Percentiles rank a stretch among this genome's conserved stretches.
Conservation (phyloP, 352 stramenopile genomes). For the Phytophthora lateralis region DNA sequence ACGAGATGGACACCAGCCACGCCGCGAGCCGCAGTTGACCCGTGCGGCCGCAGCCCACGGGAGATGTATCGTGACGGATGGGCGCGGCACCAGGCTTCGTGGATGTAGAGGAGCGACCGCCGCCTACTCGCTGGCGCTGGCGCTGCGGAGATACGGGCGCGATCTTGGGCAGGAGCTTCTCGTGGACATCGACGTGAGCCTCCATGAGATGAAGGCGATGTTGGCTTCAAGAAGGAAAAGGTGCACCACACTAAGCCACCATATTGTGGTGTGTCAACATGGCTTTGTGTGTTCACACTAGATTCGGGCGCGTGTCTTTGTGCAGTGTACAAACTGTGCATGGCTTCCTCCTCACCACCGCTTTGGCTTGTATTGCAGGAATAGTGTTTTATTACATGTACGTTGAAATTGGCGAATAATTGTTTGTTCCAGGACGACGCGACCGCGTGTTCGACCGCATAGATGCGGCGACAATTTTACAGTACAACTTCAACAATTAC, state of each 20-base stretch:
- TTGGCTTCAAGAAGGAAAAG: slow-evolving; percentile 17
- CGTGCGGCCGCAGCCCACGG: slow-evolving; percentile 21
- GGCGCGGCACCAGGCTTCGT: neutral
- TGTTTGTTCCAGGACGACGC: slow-evolving; percentile 2
- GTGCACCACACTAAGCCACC: neutral
- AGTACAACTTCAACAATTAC: slow-evolving; percentile 3
- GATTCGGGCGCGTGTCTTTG: neutral
- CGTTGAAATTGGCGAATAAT: neutral
- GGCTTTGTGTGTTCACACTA: neutral
- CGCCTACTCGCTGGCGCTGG: slow-evolving; percentile 25
- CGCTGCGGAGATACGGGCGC: slow-evolving; percentile 18
- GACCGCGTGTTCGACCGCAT: slow-evolving; percentile 1
- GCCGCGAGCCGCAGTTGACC: slow-evolving; percentile 57
- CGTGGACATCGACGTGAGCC: slow-evolving; percentile 41
- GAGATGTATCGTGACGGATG: neutral
- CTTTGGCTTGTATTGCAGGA: too few relatives aligned
- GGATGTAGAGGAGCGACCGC: slow-evolving; percentile 1
- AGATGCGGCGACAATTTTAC: slow-evolving; percentile 6
- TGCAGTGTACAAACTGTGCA: too few relatives aligned
- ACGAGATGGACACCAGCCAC: slow-evolving; percentile 71
- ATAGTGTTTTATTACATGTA: neutral
- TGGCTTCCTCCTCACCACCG: too few relatives aligned
- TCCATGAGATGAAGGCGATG: slow-evolving; percentile 14
- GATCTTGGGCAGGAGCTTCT: slow-evolving; percentile 42
- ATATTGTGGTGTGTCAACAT: too few relatives aligned